phyloP scores from a whole-genome alignment of 2,329 filamentous ascomycete genomes.

The Aspergillus sp. region DNA sequence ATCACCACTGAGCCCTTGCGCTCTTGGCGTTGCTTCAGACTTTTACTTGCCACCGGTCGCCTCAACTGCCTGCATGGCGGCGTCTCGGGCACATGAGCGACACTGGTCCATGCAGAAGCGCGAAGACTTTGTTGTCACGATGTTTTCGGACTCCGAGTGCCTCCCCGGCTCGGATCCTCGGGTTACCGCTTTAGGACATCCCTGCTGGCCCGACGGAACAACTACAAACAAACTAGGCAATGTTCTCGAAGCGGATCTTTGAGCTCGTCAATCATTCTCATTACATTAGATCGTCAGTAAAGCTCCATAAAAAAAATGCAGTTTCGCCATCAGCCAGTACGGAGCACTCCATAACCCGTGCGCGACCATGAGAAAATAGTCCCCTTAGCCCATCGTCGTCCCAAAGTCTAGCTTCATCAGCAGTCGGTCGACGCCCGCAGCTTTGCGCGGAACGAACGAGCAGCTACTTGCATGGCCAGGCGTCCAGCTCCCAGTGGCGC shows the following conservation, averaged over 20 bases:
- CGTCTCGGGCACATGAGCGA: background rate
- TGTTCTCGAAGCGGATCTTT: background rate
- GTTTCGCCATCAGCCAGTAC: background rate
- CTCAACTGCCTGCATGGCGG: background rate
- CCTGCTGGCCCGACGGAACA: background rate
- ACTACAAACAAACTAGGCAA: background rate
- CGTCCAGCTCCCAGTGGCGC: conserved; percentile 31
- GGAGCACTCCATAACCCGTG: too few relatives aligned
- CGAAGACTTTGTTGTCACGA: background rate
- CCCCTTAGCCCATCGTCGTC: conserved; percentile 23
- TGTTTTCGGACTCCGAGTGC: background rate
- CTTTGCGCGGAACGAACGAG: conserved; percentile 67
- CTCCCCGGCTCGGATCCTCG: background rate
- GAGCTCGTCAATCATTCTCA: background rate
- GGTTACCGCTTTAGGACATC: conserved; percentile 17
- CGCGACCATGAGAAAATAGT: background rate
- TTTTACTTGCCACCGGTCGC: background rate
- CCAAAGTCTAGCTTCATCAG: conserved; percentile 83
- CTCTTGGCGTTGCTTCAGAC: background rate
- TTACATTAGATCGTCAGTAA: conserved; percentile 2
- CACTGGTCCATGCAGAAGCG: too few relatives aligned
- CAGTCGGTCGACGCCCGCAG: conserved; percentile 78
- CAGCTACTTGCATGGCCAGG: conserved; percentile 28
- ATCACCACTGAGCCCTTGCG: background rate
- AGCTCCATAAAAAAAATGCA: background rate